A percentile compares a stretch with the other conserved stretches of the same genome.
Conservation (phyloP, 2,329 filamentous ascomycete species). For the Pseudogymnoascus sp. region DNA sequence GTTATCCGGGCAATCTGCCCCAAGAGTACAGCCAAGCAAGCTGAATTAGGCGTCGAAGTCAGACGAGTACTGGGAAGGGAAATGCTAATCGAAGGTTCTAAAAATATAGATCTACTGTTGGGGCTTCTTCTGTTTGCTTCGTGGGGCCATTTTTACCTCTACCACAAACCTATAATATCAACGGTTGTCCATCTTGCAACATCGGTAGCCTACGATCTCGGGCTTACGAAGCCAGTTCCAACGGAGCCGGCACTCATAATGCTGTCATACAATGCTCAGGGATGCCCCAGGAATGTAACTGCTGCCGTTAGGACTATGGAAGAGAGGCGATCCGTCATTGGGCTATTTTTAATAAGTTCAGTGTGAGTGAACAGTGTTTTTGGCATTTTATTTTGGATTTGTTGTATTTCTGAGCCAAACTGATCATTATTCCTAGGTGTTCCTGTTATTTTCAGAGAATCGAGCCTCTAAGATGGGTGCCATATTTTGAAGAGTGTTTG, state of each 20-base stretch:
- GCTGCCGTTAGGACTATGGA: slow-evolving; percentile 12
- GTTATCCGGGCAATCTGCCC: not conserved
- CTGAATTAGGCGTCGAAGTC: not conserved
- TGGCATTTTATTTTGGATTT: not conserved
- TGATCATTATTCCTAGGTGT: not conserved
- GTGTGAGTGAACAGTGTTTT: not conserved
- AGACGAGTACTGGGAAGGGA: not conserved
- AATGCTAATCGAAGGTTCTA: not conserved
- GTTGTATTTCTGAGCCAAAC: not conserved
- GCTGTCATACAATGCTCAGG: not conserved
- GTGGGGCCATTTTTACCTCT: slow-evolving; percentile 1
- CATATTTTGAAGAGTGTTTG: slow-evolving; percentile 14
- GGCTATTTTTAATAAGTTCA: slow-evolving; percentile 12
- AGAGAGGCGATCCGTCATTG: slow-evolving; percentile 12
- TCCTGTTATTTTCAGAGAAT: slow-evolving; percentile 14
- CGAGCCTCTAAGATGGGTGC: slow-evolving; percentile 13
- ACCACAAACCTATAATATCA: slow-evolving; percentile 2
- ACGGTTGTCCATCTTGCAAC: slow-evolving; percentile 14
- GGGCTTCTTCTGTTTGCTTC: not conserved
- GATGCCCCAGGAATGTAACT: not conserved
- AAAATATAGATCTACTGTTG: not conserved
- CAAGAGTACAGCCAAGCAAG: not conserved
- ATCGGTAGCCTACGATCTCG: slow-evolving; percentile 15
- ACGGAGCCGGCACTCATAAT: slow-evolving; percentile 11
- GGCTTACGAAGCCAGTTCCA: slow-evolving; percentile 15